phyloP scores from a whole-genome alignment of 495 filamentous ascomycete genomes.

The Collariella sp. region DNA sequence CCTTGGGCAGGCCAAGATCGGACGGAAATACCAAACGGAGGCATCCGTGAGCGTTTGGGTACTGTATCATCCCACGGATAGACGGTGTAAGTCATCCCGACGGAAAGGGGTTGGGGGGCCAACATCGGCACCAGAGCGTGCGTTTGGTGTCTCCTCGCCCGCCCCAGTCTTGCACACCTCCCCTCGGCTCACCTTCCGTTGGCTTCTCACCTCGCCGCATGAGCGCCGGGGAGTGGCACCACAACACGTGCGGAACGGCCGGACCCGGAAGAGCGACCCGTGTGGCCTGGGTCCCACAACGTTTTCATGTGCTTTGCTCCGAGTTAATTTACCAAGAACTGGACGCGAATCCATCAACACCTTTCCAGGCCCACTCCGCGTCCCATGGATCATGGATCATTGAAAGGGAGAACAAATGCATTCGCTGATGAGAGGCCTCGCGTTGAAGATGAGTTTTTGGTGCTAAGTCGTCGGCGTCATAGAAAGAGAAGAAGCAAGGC shows the following conservation, averaged over 20 bases:
- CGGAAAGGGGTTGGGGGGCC: no score
- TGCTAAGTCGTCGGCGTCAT: neutral
- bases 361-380: no score
- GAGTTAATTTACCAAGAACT: slow-evolving; percentile 7
- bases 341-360: no score
- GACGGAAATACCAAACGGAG: neutral
- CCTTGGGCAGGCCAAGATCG: neutral
- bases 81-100: no score
- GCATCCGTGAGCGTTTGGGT: neutral
- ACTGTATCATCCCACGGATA: no score
- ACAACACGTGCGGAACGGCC: slow-evolving; percentile 6
- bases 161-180: neutral
- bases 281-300: neutral
- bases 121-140: no score
- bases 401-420: neutral
- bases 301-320: slow-evolving; percentile 8
- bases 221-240: neutral
- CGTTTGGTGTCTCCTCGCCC: no score
- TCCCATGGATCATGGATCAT: no score
- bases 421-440: neutral
- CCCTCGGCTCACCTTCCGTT: slow-evolving; percentile 1
- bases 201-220: neutral
- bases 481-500: neutral
- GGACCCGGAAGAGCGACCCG: slow-evolving; percentile 2
- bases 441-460: no score